Conservation (phyloP, 2,329 filamentous ascomycete species). For the Sporothrix variecibatus region DNA sequence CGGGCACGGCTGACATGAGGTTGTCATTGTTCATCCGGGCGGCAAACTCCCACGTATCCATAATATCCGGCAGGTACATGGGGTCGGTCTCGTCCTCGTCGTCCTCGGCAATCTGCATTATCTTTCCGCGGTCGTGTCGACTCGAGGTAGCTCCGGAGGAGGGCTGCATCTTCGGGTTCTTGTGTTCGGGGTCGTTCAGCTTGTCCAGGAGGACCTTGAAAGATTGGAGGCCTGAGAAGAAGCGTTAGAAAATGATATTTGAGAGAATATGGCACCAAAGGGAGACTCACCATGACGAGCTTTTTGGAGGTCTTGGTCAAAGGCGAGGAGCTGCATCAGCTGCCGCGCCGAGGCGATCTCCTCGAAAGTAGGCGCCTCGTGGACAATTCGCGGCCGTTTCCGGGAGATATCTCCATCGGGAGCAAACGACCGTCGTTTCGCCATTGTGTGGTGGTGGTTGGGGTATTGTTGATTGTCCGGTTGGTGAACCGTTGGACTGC, state of each 20-base stretch:
- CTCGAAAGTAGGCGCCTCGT: constrained; percentile 60
- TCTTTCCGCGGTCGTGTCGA: constrained; percentile 42
- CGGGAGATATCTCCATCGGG: constrained; percentile 46
- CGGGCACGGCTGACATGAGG: constrained; percentile 76
- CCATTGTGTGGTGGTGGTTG: constrained; percentile 40
- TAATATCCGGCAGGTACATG: constrained; percentile 73
- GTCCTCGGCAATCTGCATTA: constrained; percentile 44
- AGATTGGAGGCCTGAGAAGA: constrained; percentile 60
- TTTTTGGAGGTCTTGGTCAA: constrained; percentile 68
- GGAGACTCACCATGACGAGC: constrained; percentile 62
- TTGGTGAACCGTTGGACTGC: background rate
- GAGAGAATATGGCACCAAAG: background rate
- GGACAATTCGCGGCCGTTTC: constrained; percentile 59
- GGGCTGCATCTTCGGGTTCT: constrained; percentile 52
- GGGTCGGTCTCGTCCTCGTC: constrained; percentile 57
- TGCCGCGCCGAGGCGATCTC: constrained; percentile 66
- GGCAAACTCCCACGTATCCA: constrained; percentile 86
- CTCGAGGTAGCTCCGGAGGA: constrained; percentile 70
- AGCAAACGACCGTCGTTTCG: constrained; percentile 47
- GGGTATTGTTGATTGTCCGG: background rate
- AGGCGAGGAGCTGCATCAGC: constrained; percentile 66
- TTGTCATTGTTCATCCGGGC: constrained; percentile 77
- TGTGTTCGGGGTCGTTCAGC: constrained; percentile 54
- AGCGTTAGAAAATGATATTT: background rate
- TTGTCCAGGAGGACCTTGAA: constrained; percentile 72